Base-by-base conservation (phyloP, 805 yeast species). In the Saccharomyces kudriavzevii region DNA sequence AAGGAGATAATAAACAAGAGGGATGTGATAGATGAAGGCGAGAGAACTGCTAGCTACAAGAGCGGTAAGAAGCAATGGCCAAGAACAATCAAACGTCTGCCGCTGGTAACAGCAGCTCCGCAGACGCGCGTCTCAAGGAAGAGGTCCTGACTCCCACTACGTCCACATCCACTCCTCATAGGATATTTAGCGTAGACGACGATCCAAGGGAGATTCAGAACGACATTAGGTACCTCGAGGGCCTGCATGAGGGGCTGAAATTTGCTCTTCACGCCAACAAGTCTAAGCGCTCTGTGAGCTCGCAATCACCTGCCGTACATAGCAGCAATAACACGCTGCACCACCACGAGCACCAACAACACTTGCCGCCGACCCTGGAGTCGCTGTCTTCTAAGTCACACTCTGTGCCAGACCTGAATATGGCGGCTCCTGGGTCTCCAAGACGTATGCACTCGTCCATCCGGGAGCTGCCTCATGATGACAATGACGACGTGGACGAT, bases 121-220 rank as follows among this genome's bases (percentile, higher is more conserved):
- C 24, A 22, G 54, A 49, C 17, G 49, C 28, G 10, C 43, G 29
- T 20, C 17, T 26, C 35, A 20, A 26, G 20, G n/a, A 26, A 17
- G 29, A n/a, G 50, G 49, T 10, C 48, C 47, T 47, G 52, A 54
- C 28, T 58, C 60, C 17, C 64, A 63, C 46, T 62, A 58, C 56
- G 54, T 65, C 43, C 8, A 17, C 43, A 13, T 35, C 43, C 11
- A 35, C 43, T 17, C 43, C 43, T 35, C 70, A 66, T 49, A 66
- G 74, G 46, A 67, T 86, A 0, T 89, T 84, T 65, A 83, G 90
- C 35, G 95, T 88, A 0, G 96, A 89, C 65, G 96, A 89, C 67
- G 89, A 85, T 61, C 80, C 86, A 46, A 80, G 81, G 57, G 96
- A 88, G 57, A 76, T 83, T 17, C 85, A 81, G 55, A 80, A 78